Evolutionary conservation across 1,139 yeast genomes (phyloP).

Genomic region (Fermentozyma sake): DNA sequence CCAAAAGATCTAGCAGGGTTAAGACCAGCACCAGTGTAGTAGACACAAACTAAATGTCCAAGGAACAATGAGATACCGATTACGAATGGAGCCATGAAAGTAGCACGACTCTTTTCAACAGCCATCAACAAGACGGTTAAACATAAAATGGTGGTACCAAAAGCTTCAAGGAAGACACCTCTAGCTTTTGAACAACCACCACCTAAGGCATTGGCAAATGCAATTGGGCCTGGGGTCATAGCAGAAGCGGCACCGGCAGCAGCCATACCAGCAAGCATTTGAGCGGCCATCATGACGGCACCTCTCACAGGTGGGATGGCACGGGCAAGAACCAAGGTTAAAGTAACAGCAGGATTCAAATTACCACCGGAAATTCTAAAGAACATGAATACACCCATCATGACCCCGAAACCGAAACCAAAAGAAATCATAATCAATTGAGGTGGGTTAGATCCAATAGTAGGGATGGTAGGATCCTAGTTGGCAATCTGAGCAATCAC

Average conservation of each 20-base stretch:
- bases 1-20: slow-evolving; percentile 92
- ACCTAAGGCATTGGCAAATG: slow-evolving; percentile 70
- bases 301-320: slow-evolving; percentile 77
- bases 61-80: slow-evolving; percentile 81
- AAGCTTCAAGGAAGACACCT: slow-evolving; percentile 80
- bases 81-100: slow-evolving; percentile 76
- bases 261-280: slow-evolving; percentile 82
- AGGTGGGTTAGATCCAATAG: slow-evolving; percentile 53
- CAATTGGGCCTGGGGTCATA: slow-evolving; percentile 78
- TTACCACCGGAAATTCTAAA: slow-evolving; percentile 87
- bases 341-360: slow-evolving; percentile 85
- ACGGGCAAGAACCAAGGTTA: slow-evolving; percentile 63
- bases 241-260: slow-evolving; percentile 91
- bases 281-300: slow-evolving; percentile 58
- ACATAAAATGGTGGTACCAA: slow-evolving; percentile 72
- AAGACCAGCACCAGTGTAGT: slow-evolving; percentile 87
- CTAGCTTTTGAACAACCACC: slow-evolving; percentile 69
- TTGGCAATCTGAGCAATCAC: slow-evolving; percentile 84
- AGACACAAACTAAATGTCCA: slow-evolving; percentile 78
- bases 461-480: slow-evolving; percentile 46
- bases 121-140: slow-evolving; percentile 78
- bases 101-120: slow-evolving; percentile 75
- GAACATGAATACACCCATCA: slow-evolving; percentile 70
- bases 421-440: slow-evolving; percentile 75
- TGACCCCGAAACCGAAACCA: slow-evolving; percentile 85